Evolutionary conservation across 2,329 filamentous ascomycete genomes (phyloP).

Genomic region (Aureobasidium sp.): DNA sequence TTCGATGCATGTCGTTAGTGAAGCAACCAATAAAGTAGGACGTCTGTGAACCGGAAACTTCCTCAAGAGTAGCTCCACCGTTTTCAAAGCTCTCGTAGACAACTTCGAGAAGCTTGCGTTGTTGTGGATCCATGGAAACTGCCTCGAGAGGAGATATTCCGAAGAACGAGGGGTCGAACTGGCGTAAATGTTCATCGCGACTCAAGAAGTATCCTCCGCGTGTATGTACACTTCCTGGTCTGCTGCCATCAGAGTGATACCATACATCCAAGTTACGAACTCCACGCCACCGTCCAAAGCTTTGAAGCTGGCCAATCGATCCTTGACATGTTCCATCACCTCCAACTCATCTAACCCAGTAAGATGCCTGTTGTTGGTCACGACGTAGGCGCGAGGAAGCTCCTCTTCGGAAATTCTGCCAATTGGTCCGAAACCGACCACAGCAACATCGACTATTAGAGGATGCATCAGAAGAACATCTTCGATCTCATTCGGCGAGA

Average conservation of each 20-base stretch:
- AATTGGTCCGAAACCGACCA: constrained; percentile 15
- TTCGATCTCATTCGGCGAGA: constrained; percentile 28
- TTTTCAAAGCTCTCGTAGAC: constrained; percentile 33
- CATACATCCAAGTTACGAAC: constrained; percentile 16
- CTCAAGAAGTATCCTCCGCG: constrained; percentile 17
- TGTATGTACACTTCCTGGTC: constrained; percentile 1
- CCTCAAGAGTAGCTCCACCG: not conserved
- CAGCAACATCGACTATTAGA: constrained; percentile 20
- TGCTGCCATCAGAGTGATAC: constrained; percentile 18
- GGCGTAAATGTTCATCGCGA: constrained; percentile 18
- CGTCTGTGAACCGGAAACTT: not conserved
- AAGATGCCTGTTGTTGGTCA: not conserved
- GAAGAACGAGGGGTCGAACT: constrained; percentile 23
- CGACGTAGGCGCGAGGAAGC: not conserved
- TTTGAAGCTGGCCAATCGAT: not conserved
- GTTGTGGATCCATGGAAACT: constrained; percentile 35
- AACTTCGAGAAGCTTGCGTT: constrained; percentile 31
- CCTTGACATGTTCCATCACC: not conserved
- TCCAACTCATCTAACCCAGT: not conserved
- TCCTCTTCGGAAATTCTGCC: not conserved
- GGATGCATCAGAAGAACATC: constrained; percentile 21
- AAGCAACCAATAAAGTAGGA: not conserved
- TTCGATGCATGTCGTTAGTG: not conserved
- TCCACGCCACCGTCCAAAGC: not conserved
- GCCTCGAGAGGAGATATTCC: constrained; percentile 19